Evolutionary conservation across 345 rosid species (phyloP), one percentile per base, ranked within the genome.

Genomic region (Toxicodendron radicans): DNA sequence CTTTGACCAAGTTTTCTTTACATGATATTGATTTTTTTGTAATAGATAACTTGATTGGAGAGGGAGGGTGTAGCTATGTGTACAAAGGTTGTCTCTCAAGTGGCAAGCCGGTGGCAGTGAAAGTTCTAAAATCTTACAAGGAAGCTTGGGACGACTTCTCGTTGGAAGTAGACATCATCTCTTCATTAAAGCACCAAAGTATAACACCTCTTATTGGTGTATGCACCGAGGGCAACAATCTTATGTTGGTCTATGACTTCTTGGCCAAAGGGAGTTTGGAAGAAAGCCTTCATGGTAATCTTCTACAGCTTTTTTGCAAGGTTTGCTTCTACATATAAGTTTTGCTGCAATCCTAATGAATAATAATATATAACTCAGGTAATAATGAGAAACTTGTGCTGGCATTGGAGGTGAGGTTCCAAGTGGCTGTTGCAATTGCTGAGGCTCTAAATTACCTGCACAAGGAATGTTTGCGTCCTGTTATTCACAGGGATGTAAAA

Each of bases 401-500:
- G 57, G 72, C 86, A 59, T 87, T 89, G 91, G 73, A 73, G 14
- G 51, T 48, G 64, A 78, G 89, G 75, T 85, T 74, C 69, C 52
- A 77, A 18, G 62, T 83, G 24, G 87, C 86, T 49, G 73, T 79
- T 2, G 82, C 81, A 53, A 71, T 80, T 27, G 86, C 85, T 0
- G 86, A 85, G 69, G 86, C 89, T 53, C 73, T 87, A 57, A 67
- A 75, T 59, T 79, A 80, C 78, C 73, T 87, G 72, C 91, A 87
- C 68, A 77, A 57, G 35, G 79, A 82, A 75, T 76, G 76, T 73
- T 68, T 76, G 32, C 80, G 49, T 18, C 82, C 86, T 16, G 80
- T 87, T 53, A 85, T 87, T n/a, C 91, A 87, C 38, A 83, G 87
- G 78, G 91, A 87, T 64, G 73, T 87, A 72, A 87, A 85, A 69